phyloP scores from a whole-genome alignment of 75 land plant species.

The Cupressus sempervirens region DNA sequence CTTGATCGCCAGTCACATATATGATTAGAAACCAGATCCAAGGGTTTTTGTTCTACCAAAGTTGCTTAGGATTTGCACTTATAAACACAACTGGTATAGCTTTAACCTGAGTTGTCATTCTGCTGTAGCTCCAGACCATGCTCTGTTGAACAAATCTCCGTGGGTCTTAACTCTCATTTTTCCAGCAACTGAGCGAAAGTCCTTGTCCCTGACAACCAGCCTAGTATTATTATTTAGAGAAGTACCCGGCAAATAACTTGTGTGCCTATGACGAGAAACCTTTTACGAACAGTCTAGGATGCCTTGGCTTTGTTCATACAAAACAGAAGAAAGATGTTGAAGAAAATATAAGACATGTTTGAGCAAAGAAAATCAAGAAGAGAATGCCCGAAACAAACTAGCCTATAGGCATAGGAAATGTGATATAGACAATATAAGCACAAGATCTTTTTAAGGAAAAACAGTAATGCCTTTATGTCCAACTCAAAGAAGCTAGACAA shows the following conservation, averaged over 20 bases:
- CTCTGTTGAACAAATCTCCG: neutral
- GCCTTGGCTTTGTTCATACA: neutral
- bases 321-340: neutral
- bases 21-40: neutral
- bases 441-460: neutral
- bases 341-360: too few relatives aligned
- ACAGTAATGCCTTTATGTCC: too few relatives aligned
- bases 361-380: neutral
- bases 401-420: neutral
- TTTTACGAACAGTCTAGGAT: neutral
- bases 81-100: neutral
- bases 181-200: neutral
- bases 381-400: neutral
- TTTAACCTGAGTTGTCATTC: neutral
- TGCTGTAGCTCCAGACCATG: neutral
- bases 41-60: neutral
- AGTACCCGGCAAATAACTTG: neutral
- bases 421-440: neutral
- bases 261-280: neutral
- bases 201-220: neutral
- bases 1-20: neutral
- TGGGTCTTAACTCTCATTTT: neutral
- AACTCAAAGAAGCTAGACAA: neutral
- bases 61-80: neutral
- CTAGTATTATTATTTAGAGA: neutral